These are phyloP conservation scores for Halteria grandinella DNA, from an alignment of 73 alveolate species.

Conservation along the genomic window DNA sequence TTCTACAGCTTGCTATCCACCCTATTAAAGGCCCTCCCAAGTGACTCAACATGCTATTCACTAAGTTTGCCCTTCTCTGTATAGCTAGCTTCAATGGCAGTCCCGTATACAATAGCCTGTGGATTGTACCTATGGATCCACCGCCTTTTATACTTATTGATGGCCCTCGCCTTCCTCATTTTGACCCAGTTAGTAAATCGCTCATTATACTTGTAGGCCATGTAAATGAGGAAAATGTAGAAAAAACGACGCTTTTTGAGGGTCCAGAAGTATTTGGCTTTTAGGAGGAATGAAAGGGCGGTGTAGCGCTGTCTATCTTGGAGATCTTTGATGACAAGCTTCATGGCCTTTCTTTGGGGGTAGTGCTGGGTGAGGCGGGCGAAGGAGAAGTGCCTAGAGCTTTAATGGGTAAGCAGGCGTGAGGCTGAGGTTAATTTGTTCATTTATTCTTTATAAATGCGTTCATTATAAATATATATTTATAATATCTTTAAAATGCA, in stretches of 20 bases:
- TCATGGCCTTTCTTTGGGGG: slow-evolving; percentile 20
- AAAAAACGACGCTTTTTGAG: slow-evolving; percentile 19
- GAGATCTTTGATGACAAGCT: background rate
- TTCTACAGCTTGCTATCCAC: slow-evolving; percentile 8
- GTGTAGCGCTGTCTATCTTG: background rate
- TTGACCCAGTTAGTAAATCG: background rate
- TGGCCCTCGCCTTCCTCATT: background rate
- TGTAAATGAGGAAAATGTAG: background rate
- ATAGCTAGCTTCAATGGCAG: background rate
- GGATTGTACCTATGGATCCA: slow-evolving; percentile 25
- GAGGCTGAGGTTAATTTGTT: background rate
- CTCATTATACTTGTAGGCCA: background rate
- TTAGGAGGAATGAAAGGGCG: background rate
- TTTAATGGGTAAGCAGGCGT: slow-evolving; percentile 1
- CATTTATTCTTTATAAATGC: background rate
- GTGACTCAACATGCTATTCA: background rate
- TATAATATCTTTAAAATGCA: background rate
- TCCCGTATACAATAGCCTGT: background rate
- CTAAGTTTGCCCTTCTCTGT: slow-evolving; percentile 21
- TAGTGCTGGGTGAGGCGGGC: slow-evolving; percentile 23
- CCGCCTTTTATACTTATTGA: slow-evolving; percentile 9
- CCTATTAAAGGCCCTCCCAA: background rate
- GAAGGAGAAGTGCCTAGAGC: no score
- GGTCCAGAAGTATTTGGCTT: background rate
- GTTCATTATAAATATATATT: background rate